Base-by-base conservation (phyloP, 768 basidiomycete genomes). In the Xerocomellus chrysenteron region DNA sequence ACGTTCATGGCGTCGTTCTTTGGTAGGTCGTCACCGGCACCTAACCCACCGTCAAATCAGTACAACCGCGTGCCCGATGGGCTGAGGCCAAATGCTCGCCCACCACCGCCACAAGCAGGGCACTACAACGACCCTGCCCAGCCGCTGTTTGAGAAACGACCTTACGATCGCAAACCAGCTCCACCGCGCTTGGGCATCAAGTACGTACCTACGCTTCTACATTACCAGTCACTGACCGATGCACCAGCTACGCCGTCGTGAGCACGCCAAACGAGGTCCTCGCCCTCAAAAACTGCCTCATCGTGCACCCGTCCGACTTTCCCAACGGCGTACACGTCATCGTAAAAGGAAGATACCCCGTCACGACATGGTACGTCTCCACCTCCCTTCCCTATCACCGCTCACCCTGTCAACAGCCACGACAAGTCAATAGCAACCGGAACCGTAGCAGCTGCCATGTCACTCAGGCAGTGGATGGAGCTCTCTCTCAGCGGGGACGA, bases 391-490 rank as follows among this genome's bases (percentile, higher is more conserved):
- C 8, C 39, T 28, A 12, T 30, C 39, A 44, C 33, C 30, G 17
- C 50, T 50, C 26, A 94, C 56, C 36, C 51, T 17, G 50, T 50
- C 14, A 7, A 32, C 26, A 95, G 92, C 45, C 87, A 92, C 60
- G 92, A 95, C 63, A 84, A 87, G 57, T 89, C 82, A 57, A 68
- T 99, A 5, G 73, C 74, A 5, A 83, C 84, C 1, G 88, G 91
- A 4, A 73, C 76, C 2, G 79, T 98, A 30, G 94, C 88, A n/a
- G 85, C 86, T 7, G 88, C 90, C 30, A 79, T 83, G 24, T 74
- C 84, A 56, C 91, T 94, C 56, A 83, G 97, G 11, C 86, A 91
- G 74, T 99, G 94, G 94, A 88, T 94, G 42, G 87, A 87, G 6
- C 79, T 98, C 8, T 93, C 93, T 16, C 72, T 88, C 40, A 72